Base-by-base conservation (phyloP, 2,329 filamentous ascomycete genomes). In the Cordyceps pruinosa region DNA sequence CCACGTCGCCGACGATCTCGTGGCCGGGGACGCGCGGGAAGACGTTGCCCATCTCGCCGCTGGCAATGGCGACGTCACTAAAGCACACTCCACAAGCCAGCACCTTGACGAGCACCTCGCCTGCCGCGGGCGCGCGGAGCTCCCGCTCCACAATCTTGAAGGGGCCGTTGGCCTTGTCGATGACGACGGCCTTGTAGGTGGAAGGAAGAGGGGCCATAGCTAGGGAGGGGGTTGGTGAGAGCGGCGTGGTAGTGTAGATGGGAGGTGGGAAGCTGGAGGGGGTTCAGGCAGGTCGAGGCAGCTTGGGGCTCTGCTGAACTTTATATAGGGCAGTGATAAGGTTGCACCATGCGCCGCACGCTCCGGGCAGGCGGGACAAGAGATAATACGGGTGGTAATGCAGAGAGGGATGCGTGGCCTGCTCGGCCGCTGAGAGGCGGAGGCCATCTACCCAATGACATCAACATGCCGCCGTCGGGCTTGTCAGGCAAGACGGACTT, bases 41-140 rank as follows among this genome's bases (percentile, higher is more conserved):
- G 21, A 77, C 64, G 44, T 21, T 76, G 12, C 81, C 82, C 44
- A 86, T 72, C 5, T 70, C 64, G 25, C 83, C 82, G 3, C 65
- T 47, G 50, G 77, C 73, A 1, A 80, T 69, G 54, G 68, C 70
- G 21, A 71, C 60, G 63, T 90, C 88, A 1, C 79, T 81, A 68
- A 84, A 85, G 69, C 88, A 91, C 49, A 92, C 80, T 44, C 88
- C 88, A 63, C 84, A 89, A 6, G 87, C 87, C 9, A 84, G 73
- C 3, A 89, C 80, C 68, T 90, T 90, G 69, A 89, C 77, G 26
- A 91, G 78, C 3, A 91, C 73, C 64, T 89, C 76, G 19, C 80
- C 78, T 0, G 75, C 67, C 7, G 76, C 71, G 1, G 86, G 86
- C 34, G 74, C 67, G 58, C 79, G 75, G 41, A 90, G 75, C 19